Conservation (phyloP, 495 filamentous ascomycete species). For the Tuber aestivum region DNA sequence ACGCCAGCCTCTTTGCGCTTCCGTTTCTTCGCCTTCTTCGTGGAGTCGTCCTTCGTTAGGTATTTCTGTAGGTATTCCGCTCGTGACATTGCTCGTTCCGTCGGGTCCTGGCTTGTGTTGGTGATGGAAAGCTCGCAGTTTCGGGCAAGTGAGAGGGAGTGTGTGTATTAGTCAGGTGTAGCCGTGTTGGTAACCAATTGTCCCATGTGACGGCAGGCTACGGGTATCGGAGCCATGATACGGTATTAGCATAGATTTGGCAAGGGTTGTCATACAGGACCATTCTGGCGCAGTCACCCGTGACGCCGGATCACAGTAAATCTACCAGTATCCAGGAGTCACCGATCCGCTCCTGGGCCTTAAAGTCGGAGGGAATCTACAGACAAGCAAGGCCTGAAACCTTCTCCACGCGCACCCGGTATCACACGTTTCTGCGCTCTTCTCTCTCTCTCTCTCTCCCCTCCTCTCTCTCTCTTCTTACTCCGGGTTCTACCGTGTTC, state of each 20-base stretch:
- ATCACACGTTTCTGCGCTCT: not conserved
- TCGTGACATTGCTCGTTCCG: conserved; percentile 51
- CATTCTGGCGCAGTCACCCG: not conserved
- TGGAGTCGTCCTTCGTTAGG: conserved; percentile 69
- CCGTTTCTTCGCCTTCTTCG: conserved; percentile 71
- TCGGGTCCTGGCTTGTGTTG: conserved; percentile 33
- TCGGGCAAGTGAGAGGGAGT: not conserved
- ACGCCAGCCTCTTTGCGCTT: conserved; percentile 57
- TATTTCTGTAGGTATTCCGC: conserved; percentile 92
- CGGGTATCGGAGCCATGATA: not conserved
- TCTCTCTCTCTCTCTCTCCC: no score
- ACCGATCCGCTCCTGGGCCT: not conserved
- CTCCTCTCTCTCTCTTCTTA: not conserved
- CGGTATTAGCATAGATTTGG: not conserved
- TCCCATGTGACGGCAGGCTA: not conserved
- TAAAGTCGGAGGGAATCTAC: not conserved
- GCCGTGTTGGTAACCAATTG: not conserved
- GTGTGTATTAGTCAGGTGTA: not conserved
- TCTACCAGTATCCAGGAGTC: not conserved
- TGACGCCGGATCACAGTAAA: not conserved
- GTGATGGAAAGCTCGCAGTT: not conserved
- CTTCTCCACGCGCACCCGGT: not conserved
- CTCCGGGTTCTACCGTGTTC: not conserved
- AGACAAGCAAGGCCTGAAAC: not conserved
- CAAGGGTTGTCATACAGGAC: not conserved